Conservation (phyloP, 179 eudicot genomes). For the Nepenthes alata region DNA sequence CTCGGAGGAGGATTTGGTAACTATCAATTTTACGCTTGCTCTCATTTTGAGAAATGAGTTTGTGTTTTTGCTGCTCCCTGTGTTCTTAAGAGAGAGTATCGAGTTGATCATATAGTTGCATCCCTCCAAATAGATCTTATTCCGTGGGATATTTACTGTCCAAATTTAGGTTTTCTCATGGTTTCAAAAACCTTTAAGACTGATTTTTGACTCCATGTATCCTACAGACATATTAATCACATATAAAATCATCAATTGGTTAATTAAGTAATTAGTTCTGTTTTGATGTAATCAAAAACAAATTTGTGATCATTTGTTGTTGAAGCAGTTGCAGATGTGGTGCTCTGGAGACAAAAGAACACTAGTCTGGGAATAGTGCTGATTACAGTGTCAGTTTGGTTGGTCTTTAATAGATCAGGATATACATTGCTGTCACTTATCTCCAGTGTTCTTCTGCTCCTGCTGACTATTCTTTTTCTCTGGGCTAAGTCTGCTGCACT, state of each 20-base stretch:
- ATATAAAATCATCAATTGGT: too few species aligned
- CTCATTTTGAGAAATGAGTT: conserved; percentile 1
- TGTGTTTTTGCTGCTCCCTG: not conserved
- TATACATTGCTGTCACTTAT: conserved; percentile 54
- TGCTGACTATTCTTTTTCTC: conserved; percentile 55
- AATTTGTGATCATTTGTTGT: not conserved
- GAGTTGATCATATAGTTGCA: too few species aligned
- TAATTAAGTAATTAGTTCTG: too few species aligned
- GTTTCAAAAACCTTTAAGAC: too few species aligned
- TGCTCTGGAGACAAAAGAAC: conserved; percentile 60
- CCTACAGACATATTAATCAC: too few species aligned
- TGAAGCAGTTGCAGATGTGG: conserved; percentile 73
- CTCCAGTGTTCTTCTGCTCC: conserved; percentile 65
- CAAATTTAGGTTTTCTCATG: too few species aligned
- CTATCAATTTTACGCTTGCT: not conserved
- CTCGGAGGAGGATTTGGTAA: conserved; percentile 71
- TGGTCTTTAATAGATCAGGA: conserved; percentile 71
- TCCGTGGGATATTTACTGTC: too few species aligned
- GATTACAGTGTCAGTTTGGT: conserved; percentile 39
- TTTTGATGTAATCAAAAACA: too few species aligned
- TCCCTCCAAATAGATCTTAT: too few species aligned
- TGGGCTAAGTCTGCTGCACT: conserved; percentile 90
- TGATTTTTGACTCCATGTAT: too few species aligned
- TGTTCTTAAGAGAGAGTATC: too few species aligned
- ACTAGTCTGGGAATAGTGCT: conserved; percentile 31